Evolutionary conservation across 441 rosid species (phyloP), one percentile per base, ranked within the genome.

Genomic region (Adansonia grandidieri): DNA sequence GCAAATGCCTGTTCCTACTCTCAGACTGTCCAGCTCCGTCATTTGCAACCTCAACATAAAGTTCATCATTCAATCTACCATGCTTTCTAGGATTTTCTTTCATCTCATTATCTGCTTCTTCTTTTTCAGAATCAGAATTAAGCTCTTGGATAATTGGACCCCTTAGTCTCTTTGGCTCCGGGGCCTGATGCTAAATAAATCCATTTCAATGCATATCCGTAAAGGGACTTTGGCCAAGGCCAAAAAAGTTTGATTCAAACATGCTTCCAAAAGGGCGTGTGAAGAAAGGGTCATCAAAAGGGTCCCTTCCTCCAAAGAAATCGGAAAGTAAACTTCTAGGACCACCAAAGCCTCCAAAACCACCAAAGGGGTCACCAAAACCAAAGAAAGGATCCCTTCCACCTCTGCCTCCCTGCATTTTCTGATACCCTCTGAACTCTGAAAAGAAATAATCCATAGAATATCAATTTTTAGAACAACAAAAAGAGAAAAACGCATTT

Each of bases 281-380:
- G 86, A 94, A 92, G 82, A 96, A 96, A 71, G 97, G 92, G 62
- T 94, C 95, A 77, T 91, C 91, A 63, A 94, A 94, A 11, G 99
- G 98, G 76, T 92, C 84, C 81, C 97, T 90, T 80, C 97, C 97
- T 50, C 94, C 97, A 28, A 92, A 88, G 73, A 96, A 63, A 79
- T 56, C 80, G 68, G 97, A 74, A 42, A 91, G 66, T 28, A 91
- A 77, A 74, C 82, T 90, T 76, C 85, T 84, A 0, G 79, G 87
- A 19, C 78, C 77, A 58, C 89, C 84, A 70, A 73, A 54, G 47
- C n/a, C 51, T 14, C n/a, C 56, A 13, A 51, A 2, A 69, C 84
- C 89, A 32, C 79, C 83, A 77, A 89, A 87, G n/a, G 90, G 91
- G 50, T 84, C 88, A 53, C 84, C 86, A 40, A 80, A 80, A 56